These are phyloP conservation scores for Tinospora cordifolia DNA, from an alignment of 164 flowering plant species.

Conservation along the genomic window DNA sequence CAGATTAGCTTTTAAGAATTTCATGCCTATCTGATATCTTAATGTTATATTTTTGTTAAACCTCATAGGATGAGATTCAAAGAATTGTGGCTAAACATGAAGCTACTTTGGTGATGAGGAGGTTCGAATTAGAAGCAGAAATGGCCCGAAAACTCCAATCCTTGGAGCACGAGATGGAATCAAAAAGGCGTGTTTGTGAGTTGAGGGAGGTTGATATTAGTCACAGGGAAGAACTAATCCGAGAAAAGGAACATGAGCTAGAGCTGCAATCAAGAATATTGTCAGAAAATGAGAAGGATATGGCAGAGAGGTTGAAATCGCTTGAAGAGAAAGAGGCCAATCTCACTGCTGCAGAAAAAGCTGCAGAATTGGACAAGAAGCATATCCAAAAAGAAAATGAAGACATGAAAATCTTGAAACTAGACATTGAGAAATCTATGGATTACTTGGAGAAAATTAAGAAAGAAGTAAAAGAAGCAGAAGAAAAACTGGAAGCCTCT, in stretches of 20 bases:
- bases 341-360: conserved; percentile 39
- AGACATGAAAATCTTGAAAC: conserved; percentile 32
- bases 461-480: conserved; percentile 45
- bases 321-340: conserved; percentile 54
- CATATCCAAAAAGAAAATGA: conserved; percentile 52
- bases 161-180: conserved; percentile 68
- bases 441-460: conserved; percentile 40
- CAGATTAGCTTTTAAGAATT: too few relatives aligned
- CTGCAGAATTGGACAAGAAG: conserved; percentile 34
- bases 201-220: conserved; percentile 66
- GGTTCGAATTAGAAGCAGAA: conserved; percentile 57
- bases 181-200: conserved; percentile 69
- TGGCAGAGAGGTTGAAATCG: conserved; percentile 29
- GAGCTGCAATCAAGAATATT: conserved; percentile 40
- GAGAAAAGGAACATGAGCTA: conserved; percentile 60
- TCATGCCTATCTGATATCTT: neutral
- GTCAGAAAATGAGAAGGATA: conserved; percentile 50
- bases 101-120: conserved; percentile 37
- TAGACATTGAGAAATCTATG: conserved; percentile 41
- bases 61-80: conserved; percentile 51
- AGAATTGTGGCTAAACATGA: conserved; percentile 48
- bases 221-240: conserved; percentile 49
- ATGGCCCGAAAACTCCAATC: conserved; percentile 41
- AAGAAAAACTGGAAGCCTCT: conserved; percentile 48
- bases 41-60: conserved; percentile 4